phyloP scores from a whole-genome alignment of 2,329 filamentous ascomycete species.

The Fusarium napiforme region DNA sequence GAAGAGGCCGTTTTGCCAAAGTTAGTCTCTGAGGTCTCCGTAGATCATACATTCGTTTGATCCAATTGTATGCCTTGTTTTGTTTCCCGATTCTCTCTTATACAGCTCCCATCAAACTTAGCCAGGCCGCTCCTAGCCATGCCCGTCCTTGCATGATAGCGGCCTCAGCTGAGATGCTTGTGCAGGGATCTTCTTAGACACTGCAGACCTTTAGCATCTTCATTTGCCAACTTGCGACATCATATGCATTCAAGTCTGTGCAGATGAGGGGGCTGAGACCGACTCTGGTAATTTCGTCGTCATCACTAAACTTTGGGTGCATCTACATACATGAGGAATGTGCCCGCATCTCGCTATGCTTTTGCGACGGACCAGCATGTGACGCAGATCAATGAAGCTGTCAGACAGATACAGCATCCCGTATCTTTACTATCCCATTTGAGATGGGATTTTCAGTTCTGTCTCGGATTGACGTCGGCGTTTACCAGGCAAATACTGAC shows the following conservation, averaged over 20 bases:
- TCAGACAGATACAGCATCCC: background rate
- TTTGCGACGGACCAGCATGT: background rate
- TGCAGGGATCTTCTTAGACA: background rate
- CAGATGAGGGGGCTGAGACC: background rate
- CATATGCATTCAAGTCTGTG: background rate
- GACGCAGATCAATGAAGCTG: background rate
- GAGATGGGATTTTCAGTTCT: background rate
- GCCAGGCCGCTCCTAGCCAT: background rate
- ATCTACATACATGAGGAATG: background rate
- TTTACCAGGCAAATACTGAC: background rate
- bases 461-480: background rate
- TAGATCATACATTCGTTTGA: background rate
- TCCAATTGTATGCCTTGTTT: background rate
- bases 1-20: background rate
- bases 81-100: background rate
- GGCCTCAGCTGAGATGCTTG: background rate
- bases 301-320: no score
- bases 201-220: fast-evolving
- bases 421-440: background rate
- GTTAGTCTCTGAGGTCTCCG: background rate
- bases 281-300: background rate
- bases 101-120: no score
- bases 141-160: background rate
- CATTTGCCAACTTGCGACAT: background rate
- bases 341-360: background rate